These are phyloP conservation scores for Acanthamoeba sp. DNA, from an alignment of 208 protist genomes.

Conservation along the genomic window DNA sequence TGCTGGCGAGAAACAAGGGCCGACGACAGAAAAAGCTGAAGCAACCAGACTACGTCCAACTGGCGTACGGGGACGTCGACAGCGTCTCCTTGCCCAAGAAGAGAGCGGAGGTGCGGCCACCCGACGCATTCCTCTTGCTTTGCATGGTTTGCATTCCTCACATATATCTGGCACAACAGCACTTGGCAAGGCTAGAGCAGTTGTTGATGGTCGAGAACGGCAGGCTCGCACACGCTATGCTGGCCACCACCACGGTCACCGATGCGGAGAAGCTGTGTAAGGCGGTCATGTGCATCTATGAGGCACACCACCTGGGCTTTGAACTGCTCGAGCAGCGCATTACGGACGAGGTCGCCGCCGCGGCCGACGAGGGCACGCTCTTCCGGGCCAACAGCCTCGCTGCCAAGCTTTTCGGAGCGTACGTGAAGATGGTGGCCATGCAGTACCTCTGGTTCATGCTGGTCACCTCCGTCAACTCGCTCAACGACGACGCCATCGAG, in stretches of 20 bases:
- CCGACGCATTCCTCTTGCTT: background rate
- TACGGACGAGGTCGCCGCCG: too few relatives aligned
- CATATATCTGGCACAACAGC: too few relatives aligned
- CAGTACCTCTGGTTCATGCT: too few relatives aligned
- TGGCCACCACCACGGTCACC: background rate
- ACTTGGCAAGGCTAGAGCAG: background rate
- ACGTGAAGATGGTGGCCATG: too few relatives aligned
- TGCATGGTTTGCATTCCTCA: background rate
- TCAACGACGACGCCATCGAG: too few relatives aligned
- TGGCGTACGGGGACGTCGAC: background rate
- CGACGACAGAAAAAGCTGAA: background rate
- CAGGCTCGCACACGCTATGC: background rate
- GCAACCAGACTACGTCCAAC: background rate
- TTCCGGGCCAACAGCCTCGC: too few relatives aligned
- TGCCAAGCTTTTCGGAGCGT: too few relatives aligned
- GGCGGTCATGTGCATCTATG: background rate
- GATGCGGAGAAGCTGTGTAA: background rate
- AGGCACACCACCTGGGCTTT: too few relatives aligned
- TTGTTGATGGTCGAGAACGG: background rate
- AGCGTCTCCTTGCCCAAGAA: background rate
- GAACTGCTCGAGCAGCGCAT: background rate
- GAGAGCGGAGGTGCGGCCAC: background rate
- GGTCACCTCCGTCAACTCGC: too few relatives aligned
- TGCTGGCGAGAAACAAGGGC: background rate
- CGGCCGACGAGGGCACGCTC: too few relatives aligned